Conservation (phyloP, 345 rosid species). For the Gossypium longicalyx region DNA sequence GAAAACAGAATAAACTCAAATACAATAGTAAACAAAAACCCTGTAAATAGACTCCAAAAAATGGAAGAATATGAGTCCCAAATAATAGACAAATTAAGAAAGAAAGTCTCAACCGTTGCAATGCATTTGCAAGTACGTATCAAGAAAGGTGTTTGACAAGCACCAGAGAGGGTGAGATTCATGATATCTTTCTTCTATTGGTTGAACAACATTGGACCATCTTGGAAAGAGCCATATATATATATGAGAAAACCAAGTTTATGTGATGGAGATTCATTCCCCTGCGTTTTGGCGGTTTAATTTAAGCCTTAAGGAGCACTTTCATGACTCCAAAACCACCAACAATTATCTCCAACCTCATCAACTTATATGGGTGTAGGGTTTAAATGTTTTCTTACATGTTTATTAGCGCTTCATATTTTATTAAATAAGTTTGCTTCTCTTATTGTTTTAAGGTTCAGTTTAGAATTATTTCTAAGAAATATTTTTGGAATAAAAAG, state of each 20-base stretch:
- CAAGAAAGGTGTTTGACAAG: background rate
- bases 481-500: accelerated
- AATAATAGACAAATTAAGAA: background rate
- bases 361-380: too few relatives aligned
- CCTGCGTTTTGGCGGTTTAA: background rate
- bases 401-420: too few relatives aligned
- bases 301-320: constrained; percentile 14
- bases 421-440: too few relatives aligned
- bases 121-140: background rate
- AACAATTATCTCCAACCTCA: too few relatives aligned
- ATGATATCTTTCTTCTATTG: background rate
- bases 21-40: too few relatives aligned
- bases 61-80: background rate
- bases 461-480: too few relatives aligned
- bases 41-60: background rate
- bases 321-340: background rate
- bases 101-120: background rate
- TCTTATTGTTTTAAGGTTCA: accelerated
- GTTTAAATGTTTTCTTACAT: too few relatives aligned
- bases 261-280: constrained; percentile 15
- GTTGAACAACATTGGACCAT: background rate
- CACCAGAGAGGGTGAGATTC: background rate
- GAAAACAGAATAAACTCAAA: background rate
- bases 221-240: background rate
- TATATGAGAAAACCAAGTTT: background rate